Conservation (phyloP, 1,284 basidiomycete genomes). For the Austroboletus olivaceoglutinosus region DNA sequence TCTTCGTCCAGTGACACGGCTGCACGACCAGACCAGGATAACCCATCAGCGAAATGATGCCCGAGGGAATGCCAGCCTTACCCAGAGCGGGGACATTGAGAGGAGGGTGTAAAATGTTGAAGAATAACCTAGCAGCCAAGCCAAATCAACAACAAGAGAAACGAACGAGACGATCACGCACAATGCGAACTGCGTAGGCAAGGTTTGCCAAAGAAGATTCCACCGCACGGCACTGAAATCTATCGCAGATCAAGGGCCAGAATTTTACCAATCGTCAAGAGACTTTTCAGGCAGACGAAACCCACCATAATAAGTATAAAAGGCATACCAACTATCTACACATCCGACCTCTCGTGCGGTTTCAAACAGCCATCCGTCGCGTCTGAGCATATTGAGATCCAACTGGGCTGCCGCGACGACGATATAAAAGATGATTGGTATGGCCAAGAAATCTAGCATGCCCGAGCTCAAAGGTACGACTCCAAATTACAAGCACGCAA, state of each 20-base stretch:
- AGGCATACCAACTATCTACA: slow-evolving; percentile 76
- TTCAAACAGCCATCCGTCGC: slow-evolving; percentile 88
- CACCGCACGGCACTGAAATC: slow-evolving; percentile 47
- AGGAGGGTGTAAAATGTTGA: slow-evolving; percentile 93
- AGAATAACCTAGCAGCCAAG: slow-evolving; percentile 60
- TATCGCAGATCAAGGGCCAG: neutral
- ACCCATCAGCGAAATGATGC: neutral
- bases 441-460: slow-evolving; percentile 73
- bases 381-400: slow-evolving; percentile 61
- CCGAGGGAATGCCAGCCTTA: slow-evolving; percentile 23
- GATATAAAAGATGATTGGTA: slow-evolving; percentile 84
- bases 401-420: slow-evolving; percentile 66
- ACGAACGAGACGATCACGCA: slow-evolving; percentile 35
- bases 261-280: neutral
- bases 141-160: slow-evolving; percentile 3
- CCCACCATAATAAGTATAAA: slow-evolving; percentile 76
- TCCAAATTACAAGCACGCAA: neutral
- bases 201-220: slow-evolving; percentile 65
- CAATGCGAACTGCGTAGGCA: slow-evolving; percentile 82
- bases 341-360: slow-evolving; percentile 45
- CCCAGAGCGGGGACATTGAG: slow-evolving; percentile 92
- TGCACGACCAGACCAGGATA: slow-evolving; percentile 25
- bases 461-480: neutral
- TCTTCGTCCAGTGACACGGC: slow-evolving; percentile 91
- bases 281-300: slow-evolving; percentile 1